Base-by-base conservation (phyloP, 352 stramenopile genomes). In the Pythium aquatile region DNA sequence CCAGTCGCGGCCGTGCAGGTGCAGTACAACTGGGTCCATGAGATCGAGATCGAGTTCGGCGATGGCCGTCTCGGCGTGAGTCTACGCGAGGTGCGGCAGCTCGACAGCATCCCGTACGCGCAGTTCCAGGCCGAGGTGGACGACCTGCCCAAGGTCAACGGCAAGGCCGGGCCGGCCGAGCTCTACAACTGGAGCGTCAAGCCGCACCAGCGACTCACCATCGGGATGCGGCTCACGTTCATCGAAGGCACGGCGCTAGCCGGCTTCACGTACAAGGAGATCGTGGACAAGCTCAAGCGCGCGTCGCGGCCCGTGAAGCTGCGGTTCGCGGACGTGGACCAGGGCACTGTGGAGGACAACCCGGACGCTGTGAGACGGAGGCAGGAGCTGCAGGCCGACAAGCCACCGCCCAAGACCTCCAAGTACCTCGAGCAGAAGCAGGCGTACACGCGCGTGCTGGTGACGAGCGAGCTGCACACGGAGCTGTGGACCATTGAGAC, bases 151-250 rank as follows among this genome's bases (percentile, higher is more conserved):
- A 96, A 96, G 76, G 83, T 93, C 16, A 91, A 87, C 52, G 84
- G 85, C 67, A 94, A 96, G 63, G 80, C 87, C 1, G 87, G 87
- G 0, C 82, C 87, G 1, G 87, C 87, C 16, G 87, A 96, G 72
- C 78, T 96, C 8, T 90, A 96, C 72, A 96, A 96, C 64, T 96
- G 87, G 87, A 94, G 87, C 61, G 87, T 96, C 54, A 92, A 92
- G 62, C 80, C 85, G 8, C 75, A 94, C 60, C 84, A 85, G 71
- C 85, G 87, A 2, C 58, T 96, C 61, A 92, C 79, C 6, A 90
- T 92, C 57, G 80, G 85, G 52, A 96, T 96, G 87, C 83, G 87
- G 24, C 77, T 96, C 48, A 93, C 84, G 44, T 83, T 73, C 28
- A 93, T 96, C 44, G 85, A 91, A 62, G 75, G 84, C 57, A 67